These are phyloP conservation scores for Saccharomyces paradoxus DNA, from an alignment of 805 yeast species.

Conservation along the genomic window DNA sequence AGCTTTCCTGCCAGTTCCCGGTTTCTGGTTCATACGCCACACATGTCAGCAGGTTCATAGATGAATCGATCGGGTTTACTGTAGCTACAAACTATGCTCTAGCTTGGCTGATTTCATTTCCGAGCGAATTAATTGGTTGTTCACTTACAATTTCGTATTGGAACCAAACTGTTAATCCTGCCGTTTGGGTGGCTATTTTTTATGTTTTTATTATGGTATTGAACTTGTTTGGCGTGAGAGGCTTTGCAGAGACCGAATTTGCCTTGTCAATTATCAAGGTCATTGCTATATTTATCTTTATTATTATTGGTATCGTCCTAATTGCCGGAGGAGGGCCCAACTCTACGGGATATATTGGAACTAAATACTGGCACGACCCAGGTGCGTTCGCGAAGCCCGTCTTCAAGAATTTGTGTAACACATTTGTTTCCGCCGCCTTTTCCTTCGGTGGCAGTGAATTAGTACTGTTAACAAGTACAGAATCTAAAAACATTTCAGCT, in stretches of 20 bases:
- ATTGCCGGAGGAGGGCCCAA: constrained; percentile 38
- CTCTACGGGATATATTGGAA: constrained; percentile 33
- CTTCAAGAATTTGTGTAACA: constrained; percentile 52
- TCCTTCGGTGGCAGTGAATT: constrained; percentile 64
- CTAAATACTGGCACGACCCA: constrained; percentile 40
- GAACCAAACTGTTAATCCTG: constrained; percentile 20
- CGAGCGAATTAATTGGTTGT: constrained; percentile 48
- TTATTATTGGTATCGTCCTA: constrained; percentile 41
- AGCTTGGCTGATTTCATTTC: constrained; percentile 45
- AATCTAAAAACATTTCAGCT: constrained; percentile 39
- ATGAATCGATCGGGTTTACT: constrained; percentile 50
- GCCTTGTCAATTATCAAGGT: constrained; percentile 36
- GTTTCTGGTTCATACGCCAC: constrained; percentile 48
- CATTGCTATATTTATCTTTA: constrained; percentile 36
- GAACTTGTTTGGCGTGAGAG: constrained; percentile 41
- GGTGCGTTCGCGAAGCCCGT: constrained; percentile 42
- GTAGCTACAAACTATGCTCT: constrained; percentile 51
- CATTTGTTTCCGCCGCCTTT: constrained; percentile 59
- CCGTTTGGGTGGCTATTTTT: constrained; percentile 19
- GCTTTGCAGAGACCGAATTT: constrained; percentile 46
- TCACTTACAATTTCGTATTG: constrained; percentile 41
- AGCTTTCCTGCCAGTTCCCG: constrained; percentile 46
- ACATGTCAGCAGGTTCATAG: constrained; percentile 49
- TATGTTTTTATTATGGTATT: constrained; percentile 33
- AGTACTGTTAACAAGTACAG: constrained; percentile 50